phyloP scores from a whole-genome alignment of 2,329 filamentous ascomycete genomes.

The Metarhizium humberi region DNA sequence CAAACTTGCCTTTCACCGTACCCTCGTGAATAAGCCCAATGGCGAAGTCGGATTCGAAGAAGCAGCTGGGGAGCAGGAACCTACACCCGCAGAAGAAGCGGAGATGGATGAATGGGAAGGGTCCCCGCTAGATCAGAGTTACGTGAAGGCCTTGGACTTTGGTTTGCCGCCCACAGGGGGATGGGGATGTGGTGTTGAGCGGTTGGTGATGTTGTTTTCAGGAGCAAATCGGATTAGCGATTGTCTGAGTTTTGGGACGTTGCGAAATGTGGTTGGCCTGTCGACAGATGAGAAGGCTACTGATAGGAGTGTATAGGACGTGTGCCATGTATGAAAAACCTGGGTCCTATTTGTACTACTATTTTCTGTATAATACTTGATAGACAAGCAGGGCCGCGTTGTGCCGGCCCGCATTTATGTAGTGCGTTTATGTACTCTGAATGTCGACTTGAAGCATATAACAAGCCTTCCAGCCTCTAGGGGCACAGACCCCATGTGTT shows the following conservation, averaged over 20 bases:
- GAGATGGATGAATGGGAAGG: constrained; percentile 34
- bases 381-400: neutral
- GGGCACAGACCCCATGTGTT: neutral
- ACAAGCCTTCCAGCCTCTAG: too few relatives aligned
- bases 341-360: neutral
- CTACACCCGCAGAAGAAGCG: constrained; percentile 25
- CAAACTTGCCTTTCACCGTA: constrained; percentile 60
- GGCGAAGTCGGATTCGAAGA: constrained; percentile 21
- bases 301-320: constrained; percentile 1
- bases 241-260: constrained; percentile 77
- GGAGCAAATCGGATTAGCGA: constrained; percentile 73
- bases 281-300: constrained; percentile 24
- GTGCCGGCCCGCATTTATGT: neutral
- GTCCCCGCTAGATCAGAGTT: constrained; percentile 62
- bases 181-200: constrained; percentile 90
- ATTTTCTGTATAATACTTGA: neutral
- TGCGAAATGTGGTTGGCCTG: constrained; percentile 57
- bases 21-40: constrained; percentile 24
- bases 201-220: constrained; percentile 83
- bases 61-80: neutral
- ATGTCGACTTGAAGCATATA: too few relatives aligned
- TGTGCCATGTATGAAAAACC: neutral
- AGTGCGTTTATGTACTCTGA: too few relatives aligned
- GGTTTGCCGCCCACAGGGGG: constrained; percentile 92
- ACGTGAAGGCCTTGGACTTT: constrained; percentile 75